These are phyloP conservation scores for Aspergillus alliaceus DNA, from an alignment of 2,329 filamentous ascomycete genomes.

Conservation along the genomic window DNA sequence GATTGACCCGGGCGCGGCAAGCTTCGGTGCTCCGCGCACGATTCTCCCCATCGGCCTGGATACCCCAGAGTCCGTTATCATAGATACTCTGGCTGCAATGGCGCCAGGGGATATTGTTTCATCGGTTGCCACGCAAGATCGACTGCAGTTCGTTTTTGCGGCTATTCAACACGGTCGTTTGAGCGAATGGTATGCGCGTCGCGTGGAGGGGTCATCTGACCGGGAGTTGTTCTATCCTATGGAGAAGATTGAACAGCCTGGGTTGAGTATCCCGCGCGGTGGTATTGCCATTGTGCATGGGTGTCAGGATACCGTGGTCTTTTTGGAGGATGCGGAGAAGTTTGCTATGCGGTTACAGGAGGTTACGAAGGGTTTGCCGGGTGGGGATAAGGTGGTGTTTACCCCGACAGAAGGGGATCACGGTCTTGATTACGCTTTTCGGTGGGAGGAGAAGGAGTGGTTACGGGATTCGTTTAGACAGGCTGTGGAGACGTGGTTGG, in stretches of 20 bases:
- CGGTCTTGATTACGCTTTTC: slow-evolving; percentile 33
- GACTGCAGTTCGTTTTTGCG: slow-evolving; percentile 20
- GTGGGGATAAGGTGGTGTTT: slow-evolving; percentile 25
- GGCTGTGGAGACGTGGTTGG: slow-evolving; percentile 29
- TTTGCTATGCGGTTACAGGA: slow-evolving; percentile 28
- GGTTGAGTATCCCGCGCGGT: slow-evolving; percentile 26
- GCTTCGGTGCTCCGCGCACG: slow-evolving; percentile 17
- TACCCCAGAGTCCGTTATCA: slow-evolving; percentile 12
- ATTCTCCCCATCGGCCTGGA: slow-evolving; percentile 15
- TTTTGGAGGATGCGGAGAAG: slow-evolving; percentile 24
- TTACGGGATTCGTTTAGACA: slow-evolving; percentile 25
- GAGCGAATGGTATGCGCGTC: slow-evolving; percentile 19
- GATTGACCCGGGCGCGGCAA: slow-evolving; percentile 23
- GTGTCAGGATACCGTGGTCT: slow-evolving; percentile 32
- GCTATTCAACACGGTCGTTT: slow-evolving; percentile 18
- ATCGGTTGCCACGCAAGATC: slow-evolving; percentile 9
- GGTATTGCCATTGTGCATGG: slow-evolving; percentile 38
- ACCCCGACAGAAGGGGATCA: slow-evolving; percentile 33
- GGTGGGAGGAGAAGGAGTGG: slow-evolving; percentile 29
- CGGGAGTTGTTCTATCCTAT: slow-evolving; percentile 27
- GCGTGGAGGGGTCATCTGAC: slow-evolving; percentile 9
- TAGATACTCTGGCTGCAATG: slow-evolving; percentile 10
- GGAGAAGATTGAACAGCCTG: slow-evolving; percentile 26
- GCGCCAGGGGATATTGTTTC: no score
- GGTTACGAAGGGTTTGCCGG: slow-evolving; percentile 22